Conservation (phyloP, 2,329 filamentous ascomycete species). For the Orbilia quercus region DNA sequence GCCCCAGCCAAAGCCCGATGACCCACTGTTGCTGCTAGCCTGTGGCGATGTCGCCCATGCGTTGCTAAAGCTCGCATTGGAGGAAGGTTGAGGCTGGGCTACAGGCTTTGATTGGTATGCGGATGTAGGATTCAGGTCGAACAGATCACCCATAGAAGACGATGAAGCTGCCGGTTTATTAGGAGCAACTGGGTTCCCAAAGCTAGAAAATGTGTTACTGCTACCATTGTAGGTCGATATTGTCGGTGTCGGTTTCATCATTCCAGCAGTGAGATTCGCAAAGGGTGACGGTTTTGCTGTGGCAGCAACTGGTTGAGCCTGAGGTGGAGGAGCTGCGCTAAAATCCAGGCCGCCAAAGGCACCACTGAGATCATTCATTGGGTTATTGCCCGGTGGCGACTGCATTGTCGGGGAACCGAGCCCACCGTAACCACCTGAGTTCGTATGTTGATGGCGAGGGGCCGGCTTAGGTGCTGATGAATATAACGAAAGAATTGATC, state of each 20-base stretch:
- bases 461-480: constrained; percentile 81
- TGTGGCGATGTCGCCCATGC: constrained; percentile 80
- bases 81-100: constrained; percentile 63
- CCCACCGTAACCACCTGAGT: constrained; percentile 74
- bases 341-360: constrained; percentile 81
- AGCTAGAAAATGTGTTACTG: constrained; percentile 67
- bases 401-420: constrained; percentile 68
- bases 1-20: constrained; percentile 74
- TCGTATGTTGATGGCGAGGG: constrained; percentile 66
- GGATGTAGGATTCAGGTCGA: constrained; percentile 74
- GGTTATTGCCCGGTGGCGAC: constrained; percentile 67
- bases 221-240: constrained; percentile 65
- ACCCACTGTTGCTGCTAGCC: constrained; percentile 66
- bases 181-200: constrained; percentile 74
- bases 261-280: constrained; percentile 68
- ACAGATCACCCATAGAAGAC: constrained; percentile 79
- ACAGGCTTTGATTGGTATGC: constrained; percentile 66
- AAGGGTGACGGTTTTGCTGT: constrained; percentile 71
- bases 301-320: constrained; percentile 64
- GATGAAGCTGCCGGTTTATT: constrained; percentile 63
- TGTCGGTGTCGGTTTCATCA: constrained; percentile 62
- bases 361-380: constrained; percentile 78
- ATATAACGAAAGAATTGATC: constrained; percentile 95
- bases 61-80: constrained; percentile 75
- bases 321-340: constrained; percentile 64